Base-by-base conservation (phyloP, 805 yeast species). In the Candida berthetii region DNA sequence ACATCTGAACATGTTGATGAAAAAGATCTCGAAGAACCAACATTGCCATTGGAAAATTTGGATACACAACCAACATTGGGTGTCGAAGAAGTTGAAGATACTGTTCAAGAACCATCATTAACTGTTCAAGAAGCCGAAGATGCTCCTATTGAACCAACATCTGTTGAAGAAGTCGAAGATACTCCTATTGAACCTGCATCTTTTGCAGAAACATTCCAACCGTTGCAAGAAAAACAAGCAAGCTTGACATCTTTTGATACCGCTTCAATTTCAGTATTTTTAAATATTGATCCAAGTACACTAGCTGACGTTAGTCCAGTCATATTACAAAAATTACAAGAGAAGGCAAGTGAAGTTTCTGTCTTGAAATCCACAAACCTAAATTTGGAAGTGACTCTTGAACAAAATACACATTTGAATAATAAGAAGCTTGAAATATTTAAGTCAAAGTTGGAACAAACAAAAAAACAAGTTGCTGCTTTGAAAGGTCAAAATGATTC, bases 331-430 rank as follows among this genome's bases (percentile, higher is more conserved):
- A 56, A 59, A 29, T 42, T 72, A 4, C 52, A 56, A 24, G 44
- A 43, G 3, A 65, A 59, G 38, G 44, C 67, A 15, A 48, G 52
- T 4, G 69, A 68, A 37, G 55, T 64, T 35, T 60, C 66, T 27
- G 55, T 56, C 9, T 38, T 71, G 33, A 59, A 62, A 42, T 65
- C 75, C 1, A 65, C 63, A 36, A 65, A 62, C 37, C 42, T 66
- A 37, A 50, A 63, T 3, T 33, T 66, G 24, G 66, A 64, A 42
- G 61, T 71, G 11, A 60, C 61, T n/a, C 53, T 64, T 15, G 76
- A 72, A 41, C 74, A 69, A 40, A 46, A 58, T 15, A 61, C 62
- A 17, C 69, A 65, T 31, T 43, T 66, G 1, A 51, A 57, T 1
- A 42, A 50, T 8, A 64, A 60, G 42, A 67, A 60, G 38, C 41